These are phyloP conservation scores for Peronosclerospora sorghi DNA, from an alignment of 352 stramenopile genomes.

Conservation along the genomic window DNA sequence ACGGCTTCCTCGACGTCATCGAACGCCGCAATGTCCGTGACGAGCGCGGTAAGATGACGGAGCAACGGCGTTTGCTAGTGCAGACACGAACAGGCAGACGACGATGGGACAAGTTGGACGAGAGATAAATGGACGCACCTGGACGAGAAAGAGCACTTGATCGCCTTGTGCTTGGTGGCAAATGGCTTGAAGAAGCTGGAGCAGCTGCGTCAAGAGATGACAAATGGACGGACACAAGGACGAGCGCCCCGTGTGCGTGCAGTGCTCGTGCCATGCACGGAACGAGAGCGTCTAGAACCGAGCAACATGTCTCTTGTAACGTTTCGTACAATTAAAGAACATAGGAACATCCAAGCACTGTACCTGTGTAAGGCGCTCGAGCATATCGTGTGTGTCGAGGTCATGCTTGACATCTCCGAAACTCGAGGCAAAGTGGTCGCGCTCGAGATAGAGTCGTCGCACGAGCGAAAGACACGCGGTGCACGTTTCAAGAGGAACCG, in stretches of 20 bases:
- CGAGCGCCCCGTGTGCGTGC: conserved; percentile 20
- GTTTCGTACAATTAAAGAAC: too few relatives aligned
- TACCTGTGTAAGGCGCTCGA: conserved; percentile 42
- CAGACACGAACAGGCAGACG: neutral
- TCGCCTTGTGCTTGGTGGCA: conserved; percentile 11
- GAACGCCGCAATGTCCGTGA: conserved; percentile 20
- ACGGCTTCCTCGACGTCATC: conserved; percentile 6
- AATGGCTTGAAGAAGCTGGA: conserved; percentile 27
- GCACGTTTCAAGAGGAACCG: conserved; percentile 11
- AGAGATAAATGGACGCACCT: conserved; percentile 11
- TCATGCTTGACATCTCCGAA: conserved; percentile 25
- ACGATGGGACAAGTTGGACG: neutral
- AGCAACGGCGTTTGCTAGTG: conserved; percentile 34
- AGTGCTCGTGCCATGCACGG: conserved; percentile 26
- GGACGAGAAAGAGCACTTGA: conserved; percentile 19
- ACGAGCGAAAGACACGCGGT: conserved; percentile 23
- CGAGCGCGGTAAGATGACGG: conserved; percentile 29
- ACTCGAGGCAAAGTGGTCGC: conserved; percentile 5
- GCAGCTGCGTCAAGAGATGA: conserved; percentile 24
- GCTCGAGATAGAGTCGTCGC: conserved; percentile 19
- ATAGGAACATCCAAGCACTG: neutral
- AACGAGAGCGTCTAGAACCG: conserved; percentile 33
- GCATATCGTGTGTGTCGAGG: too few relatives aligned
- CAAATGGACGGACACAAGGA: conserved; percentile 30
- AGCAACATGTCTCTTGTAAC: too few relatives aligned